Conservation (phyloP, 306 rosid genomes). For the Bauhinia variegata region DNA sequence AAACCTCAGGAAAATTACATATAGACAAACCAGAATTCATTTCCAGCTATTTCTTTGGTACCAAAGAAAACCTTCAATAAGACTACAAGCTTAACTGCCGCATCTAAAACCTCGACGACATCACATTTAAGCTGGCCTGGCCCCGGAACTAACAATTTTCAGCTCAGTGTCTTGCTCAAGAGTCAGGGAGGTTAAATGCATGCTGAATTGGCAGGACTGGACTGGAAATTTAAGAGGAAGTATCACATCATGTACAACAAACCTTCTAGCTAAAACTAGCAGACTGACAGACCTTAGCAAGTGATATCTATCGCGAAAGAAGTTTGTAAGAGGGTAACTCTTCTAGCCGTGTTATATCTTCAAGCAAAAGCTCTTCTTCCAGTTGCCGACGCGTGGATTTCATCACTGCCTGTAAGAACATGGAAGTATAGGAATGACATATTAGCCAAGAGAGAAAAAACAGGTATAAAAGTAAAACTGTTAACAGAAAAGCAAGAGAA, state of each 20-base stretch:
- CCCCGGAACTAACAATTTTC: too few relatives aligned
- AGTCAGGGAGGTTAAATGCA: constrained; percentile 45
- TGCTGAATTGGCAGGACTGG: constrained; percentile 42
- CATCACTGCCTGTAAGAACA: constrained; percentile 81
- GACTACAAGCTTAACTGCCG: too few relatives aligned
- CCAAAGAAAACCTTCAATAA: constrained; percentile 43
- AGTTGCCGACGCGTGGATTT: constrained; percentile 89
- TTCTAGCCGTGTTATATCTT: constrained; percentile 74
- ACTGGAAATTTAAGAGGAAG: constrained; percentile 35
- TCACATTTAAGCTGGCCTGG: too few relatives aligned
- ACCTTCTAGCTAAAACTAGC: constrained; percentile 47
- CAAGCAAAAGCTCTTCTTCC: constrained; percentile 89
- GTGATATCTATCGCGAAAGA: constrained; percentile 62
- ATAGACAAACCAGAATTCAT: constrained; percentile 48
- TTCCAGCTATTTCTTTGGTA: constrained; percentile 28
- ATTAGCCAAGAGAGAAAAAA: constrained; percentile 38
- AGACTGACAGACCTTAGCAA: constrained; percentile 27
- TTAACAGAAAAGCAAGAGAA: constrained; percentile 12
- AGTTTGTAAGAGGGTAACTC: constrained; percentile 87
- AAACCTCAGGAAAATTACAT: constrained; percentile 35
- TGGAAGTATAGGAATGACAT: constrained; percentile 1
- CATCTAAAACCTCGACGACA: constrained; percentile 46
- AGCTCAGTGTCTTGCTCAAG: constrained; percentile 39
- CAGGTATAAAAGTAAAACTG: constrained; percentile 10
- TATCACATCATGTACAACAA: constrained; percentile 57